phyloP scores from a whole-genome alignment of 1,139 yeast species.

The Tardiomyces digboiensis region DNA sequence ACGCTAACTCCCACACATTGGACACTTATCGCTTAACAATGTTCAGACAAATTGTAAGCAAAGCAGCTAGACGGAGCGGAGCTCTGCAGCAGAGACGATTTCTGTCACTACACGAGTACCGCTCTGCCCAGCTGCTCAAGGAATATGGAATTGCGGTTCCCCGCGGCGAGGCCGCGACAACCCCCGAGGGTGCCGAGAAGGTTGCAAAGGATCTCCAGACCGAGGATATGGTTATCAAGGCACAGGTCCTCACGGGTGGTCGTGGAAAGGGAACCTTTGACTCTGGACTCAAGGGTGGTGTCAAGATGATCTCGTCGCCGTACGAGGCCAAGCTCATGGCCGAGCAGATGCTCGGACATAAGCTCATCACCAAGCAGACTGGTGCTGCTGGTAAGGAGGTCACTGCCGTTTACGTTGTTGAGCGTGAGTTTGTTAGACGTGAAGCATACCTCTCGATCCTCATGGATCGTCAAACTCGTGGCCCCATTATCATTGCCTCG shows the following conservation, averaged over 20 bases:
- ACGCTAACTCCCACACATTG: not conserved
- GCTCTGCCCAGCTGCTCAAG: constrained; percentile 84
- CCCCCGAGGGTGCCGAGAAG: constrained; percentile 79
- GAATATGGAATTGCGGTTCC: constrained; percentile 87
- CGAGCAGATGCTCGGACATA: constrained; percentile 82
- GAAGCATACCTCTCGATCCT: constrained; percentile 95
- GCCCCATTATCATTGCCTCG: constrained; percentile 91
- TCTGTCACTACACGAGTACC: constrained; percentile 69
- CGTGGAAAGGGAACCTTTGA: constrained; percentile 99
- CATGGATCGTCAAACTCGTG: constrained; percentile 87
- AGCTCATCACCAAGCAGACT: constrained; percentile 94
- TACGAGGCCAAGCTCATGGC: constrained; percentile 86
- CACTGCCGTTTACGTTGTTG: constrained; percentile 92
- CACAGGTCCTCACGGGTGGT: constrained; percentile 99
- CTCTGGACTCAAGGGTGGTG: constrained; percentile 95
- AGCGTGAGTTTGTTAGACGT: constrained; percentile 86
- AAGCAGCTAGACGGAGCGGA: not conserved
- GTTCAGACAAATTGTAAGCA: not conserved
- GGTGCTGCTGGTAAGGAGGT: constrained; percentile 97
- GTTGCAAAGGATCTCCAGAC: constrained; percentile 60
- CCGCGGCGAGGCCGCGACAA: constrained; percentile 81
- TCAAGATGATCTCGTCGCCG: constrained; percentile 76
- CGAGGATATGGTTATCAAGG: constrained; percentile 87
- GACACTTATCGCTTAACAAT: not conserved
- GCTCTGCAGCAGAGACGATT: not conserved